phyloP scores from a whole-genome alignment of 2,329 filamentous ascomycete species.

The Fusarium marasasianum region DNA sequence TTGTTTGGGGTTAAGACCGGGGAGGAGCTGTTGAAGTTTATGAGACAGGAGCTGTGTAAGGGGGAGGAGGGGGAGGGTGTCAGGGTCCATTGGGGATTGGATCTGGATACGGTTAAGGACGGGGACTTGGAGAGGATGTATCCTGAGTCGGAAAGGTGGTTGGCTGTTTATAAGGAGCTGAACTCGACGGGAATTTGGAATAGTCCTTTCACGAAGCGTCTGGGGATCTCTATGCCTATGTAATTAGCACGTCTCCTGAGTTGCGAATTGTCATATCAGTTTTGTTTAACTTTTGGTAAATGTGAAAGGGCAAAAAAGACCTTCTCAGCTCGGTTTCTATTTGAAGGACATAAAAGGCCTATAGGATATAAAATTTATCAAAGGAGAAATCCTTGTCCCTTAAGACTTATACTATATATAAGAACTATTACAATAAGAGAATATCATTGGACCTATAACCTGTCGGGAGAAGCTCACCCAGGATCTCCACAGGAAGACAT shows the following conservation, averaged over 20 bases:
- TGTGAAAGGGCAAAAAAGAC: rapidly evolving
- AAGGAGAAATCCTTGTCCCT: too few relatives aligned
- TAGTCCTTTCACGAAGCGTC: background rate
- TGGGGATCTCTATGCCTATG: background rate
- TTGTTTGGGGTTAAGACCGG: background rate
- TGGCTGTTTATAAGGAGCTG: background rate
- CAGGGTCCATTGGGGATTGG: background rate
- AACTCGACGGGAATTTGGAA: background rate
- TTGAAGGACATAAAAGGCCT: background rate
- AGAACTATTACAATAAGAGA: background rate
- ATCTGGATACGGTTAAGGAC: background rate
- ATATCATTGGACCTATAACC: background rate
- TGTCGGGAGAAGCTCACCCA: background rate
- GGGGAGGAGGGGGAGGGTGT: rapidly evolving
- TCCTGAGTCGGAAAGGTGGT: background rate
- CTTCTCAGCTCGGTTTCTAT: background rate
- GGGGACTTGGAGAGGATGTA: background rate
- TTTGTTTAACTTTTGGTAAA: rapidly evolving
- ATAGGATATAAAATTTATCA: too few relatives aligned
- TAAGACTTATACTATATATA: background rate
- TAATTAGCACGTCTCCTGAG: background rate
- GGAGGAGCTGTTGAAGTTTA: background rate
- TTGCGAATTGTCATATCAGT: rapidly evolving
- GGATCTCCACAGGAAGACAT: background rate
- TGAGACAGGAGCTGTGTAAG: background rate